Percentiles rank a stretch among this genome's conserved stretches.
These are phyloP conservation scores for Tetrapisispora taiwanensis DNA, from an alignment of 805 yeast genomes.

Conservation along the genomic window DNA sequence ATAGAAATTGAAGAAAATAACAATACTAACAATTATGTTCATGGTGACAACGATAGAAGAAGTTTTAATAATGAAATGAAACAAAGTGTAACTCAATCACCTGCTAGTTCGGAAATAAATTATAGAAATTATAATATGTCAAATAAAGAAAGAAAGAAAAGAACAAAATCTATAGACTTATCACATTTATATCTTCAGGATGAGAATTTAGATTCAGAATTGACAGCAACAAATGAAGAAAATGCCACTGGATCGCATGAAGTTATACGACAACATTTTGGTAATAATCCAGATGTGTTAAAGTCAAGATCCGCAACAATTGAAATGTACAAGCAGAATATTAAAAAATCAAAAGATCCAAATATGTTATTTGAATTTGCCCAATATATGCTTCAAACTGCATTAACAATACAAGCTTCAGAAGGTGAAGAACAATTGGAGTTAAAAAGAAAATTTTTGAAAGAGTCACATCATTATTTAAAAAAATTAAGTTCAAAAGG, in stretches of 20 bases:
- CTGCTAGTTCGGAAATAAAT: neutral
- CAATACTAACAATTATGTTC: neutral
- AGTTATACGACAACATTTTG: slow-evolving; percentile 42
- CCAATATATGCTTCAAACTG: slow-evolving; percentile 80
- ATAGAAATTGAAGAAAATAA: neutral
- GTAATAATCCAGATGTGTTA: slow-evolving; percentile 41
- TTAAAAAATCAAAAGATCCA: slow-evolving; percentile 77
- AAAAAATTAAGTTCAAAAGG: slow-evolving; percentile 70
- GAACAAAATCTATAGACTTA: slow-evolving; percentile 32
- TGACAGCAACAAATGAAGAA: slow-evolving; percentile 32
- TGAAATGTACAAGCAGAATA: slow-evolving; percentile 78
- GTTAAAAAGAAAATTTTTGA: slow-evolving; percentile 47
- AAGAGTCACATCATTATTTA: slow-evolving; percentile 67
- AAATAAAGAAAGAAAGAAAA: slow-evolving; percentile 9
- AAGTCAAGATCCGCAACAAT: slow-evolving; percentile 74
- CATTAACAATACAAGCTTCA: slow-evolving; percentile 43
- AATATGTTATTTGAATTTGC: slow-evolving; percentile 83
- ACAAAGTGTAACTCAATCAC: neutral
- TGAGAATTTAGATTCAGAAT: slow-evolving; percentile 26
- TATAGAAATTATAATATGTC: neutral
- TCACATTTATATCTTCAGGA: slow-evolving; percentile 33
- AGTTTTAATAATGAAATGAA: neutral
- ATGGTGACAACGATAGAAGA: neutral
- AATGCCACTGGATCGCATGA: slow-evolving; percentile 45
- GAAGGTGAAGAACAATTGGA: slow-evolving; percentile 3